Conservation (phyloP, 345 rosid species). For the Kernera saxatilis region DNA sequence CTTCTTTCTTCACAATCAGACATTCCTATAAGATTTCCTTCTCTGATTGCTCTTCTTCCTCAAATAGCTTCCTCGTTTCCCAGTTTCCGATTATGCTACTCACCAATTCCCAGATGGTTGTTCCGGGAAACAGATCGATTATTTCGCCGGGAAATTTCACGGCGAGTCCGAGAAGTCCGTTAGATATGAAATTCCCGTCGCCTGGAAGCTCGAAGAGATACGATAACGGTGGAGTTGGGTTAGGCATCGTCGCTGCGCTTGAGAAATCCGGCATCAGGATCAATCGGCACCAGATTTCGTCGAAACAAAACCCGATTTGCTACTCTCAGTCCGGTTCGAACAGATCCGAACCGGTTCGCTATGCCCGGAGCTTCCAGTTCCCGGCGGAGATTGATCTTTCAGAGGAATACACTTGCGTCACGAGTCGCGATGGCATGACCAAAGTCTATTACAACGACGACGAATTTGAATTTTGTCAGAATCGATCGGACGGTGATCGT, state of each 20-base stretch:
- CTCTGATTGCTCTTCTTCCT: neutral
- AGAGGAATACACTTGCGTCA: conserved; percentile 67
- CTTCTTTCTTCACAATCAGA: conserved; percentile 8
- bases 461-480: conserved; percentile 12
- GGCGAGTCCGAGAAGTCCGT: conserved; percentile 46
- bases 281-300: conserved; percentile 11
- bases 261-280: conserved; percentile 25
- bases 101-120: conserved; percentile 49
- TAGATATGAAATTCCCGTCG: conserved; percentile 46
- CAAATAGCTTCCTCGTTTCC: neutral
- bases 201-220: conserved; percentile 42
- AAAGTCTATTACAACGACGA: conserved; percentile 38
- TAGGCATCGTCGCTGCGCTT: conserved; percentile 69
- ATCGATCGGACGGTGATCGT: neutral
- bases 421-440: conserved; percentile 38
- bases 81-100: conserved; percentile 23
- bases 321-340: conserved; percentile 2
- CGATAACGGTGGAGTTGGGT: conserved; percentile 51
- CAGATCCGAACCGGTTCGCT: conserved; percentile 29
- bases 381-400: conserved; percentile 32
- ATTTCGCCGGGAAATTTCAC: conserved; percentile 18
- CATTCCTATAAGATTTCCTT: neutral
- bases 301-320: conserved; percentile 27
- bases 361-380: conserved; percentile 14
- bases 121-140: conserved; percentile 36